These are phyloP conservation scores for Aureobasidium mangrovei DNA, from an alignment of 2,329 filamentous ascomycete genomes.

Conservation along the genomic window DNA sequence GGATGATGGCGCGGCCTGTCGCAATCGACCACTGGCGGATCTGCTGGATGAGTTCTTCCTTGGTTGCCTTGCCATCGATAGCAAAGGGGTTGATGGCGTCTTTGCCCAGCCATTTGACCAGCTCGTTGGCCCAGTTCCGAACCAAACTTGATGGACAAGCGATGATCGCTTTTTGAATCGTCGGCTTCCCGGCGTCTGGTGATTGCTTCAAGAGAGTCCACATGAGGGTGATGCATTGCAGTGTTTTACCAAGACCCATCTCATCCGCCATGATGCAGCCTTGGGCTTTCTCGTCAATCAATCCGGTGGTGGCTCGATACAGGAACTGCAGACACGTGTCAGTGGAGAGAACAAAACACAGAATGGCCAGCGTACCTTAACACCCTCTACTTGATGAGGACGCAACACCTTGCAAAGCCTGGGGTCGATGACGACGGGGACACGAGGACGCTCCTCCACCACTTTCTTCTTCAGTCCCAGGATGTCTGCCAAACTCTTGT, in stretches of 20 bases:
- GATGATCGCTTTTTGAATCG: slow-evolving; percentile 94
- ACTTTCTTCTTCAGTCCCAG: slow-evolving; percentile 80
- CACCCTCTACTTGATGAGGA: slow-evolving; percentile 95
- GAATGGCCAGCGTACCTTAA: slow-evolving; percentile 47
- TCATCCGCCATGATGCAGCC: slow-evolving; percentile 99
- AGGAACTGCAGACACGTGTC: slow-evolving; percentile 50
- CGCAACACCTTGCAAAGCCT: slow-evolving; percentile 79
- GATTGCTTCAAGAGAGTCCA: slow-evolving; percentile 97
- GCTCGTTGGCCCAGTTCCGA: slow-evolving; percentile 94
- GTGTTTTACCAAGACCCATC: slow-evolving; percentile 94
- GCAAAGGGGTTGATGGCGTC: slow-evolving; percentile 90
- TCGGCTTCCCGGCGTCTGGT: slow-evolving; percentile 84
- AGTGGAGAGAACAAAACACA: background rate
- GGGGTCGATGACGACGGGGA: slow-evolving; percentile 97
- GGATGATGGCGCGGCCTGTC: slow-evolving; percentile 76
- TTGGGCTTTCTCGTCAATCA: slow-evolving; percentile 87
- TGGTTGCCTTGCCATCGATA: slow-evolving; percentile 91
- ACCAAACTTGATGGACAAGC: slow-evolving; percentile 95
- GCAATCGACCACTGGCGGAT: slow-evolving; percentile 92
- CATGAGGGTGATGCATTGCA: slow-evolving; percentile 93
- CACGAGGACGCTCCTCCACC: slow-evolving; percentile 68
- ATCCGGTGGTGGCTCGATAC: slow-evolving; percentile 88
- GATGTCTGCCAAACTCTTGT: slow-evolving; percentile 93
- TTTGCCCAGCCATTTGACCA: slow-evolving; percentile 90
- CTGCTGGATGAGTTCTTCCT: slow-evolving; percentile 83